Evolutionary conservation across 257 asterid species (phyloP), one percentile per base, ranked within the genome.

Genomic region (Forsythia suspensa): DNA sequence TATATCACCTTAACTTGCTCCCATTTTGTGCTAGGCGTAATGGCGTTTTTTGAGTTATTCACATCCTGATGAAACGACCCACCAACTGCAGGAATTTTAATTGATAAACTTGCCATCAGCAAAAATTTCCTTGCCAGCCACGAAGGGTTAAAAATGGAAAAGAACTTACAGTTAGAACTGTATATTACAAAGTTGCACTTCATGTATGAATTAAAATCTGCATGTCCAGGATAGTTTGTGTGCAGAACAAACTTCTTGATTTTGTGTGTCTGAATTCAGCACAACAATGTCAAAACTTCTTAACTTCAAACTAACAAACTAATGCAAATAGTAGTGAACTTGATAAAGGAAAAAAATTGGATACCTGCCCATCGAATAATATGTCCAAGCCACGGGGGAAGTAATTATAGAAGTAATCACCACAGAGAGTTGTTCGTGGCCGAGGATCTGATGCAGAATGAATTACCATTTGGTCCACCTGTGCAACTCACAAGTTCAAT

Each of bases 391-490:
- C 97, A 51, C 94, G 92, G 74, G 92, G 84, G 85, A 92, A 91
- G 84, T 90, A 91, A 80, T 90, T 91, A 72, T 91, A 92, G 82
- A 91, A 92, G 80, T 92, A 92, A 82, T 92, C 97, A 40, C 94
- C 97, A 70, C 97, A 91, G 7, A 88, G 89, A 55, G 95, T 90
- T 34, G 95, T 88, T 74, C 88, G 83, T 20, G 97, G 97, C 38
- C 94, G 86, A 79, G 87, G 95, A 87, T 91, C 97, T 39, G 92
- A 89, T 71, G 94, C 91, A 66, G 97, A 92, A 83, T 92, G 97
- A 83, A 92, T 92, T 71, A 89, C 90, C 97, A 92, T 92, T 82
- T 91, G 97, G 71, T 92, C 97, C 71, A 92, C 97, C 97, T 92
- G 83, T 55, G 70, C 7, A 57, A 70, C 76, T 37, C 77, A 79